These are phyloP conservation scores for Phytophthora sp. DNA, from an alignment of 352 stramenopile species.

Conservation along the genomic window DNA sequence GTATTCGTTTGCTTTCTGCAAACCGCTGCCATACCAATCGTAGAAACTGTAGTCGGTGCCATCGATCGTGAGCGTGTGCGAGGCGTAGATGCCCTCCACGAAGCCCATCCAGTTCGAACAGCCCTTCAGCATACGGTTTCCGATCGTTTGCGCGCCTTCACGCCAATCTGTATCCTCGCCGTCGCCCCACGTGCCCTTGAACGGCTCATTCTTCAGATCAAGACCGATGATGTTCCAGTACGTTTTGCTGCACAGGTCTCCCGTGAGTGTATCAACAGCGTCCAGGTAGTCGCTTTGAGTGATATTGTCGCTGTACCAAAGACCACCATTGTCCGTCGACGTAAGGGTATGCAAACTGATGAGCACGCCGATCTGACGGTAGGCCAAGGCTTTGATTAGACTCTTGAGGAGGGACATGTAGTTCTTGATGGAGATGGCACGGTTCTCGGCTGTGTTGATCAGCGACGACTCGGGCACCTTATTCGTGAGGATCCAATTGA, in stretches of 20 bases:
- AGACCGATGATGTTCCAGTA: constrained; percentile 85
- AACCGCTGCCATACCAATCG: constrained; percentile 64
- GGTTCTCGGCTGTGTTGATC: constrained; percentile 61
- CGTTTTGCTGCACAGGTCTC: constrained; percentile 49
- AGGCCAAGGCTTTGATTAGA: constrained; percentile 41
- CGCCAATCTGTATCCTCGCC: constrained; percentile 45
- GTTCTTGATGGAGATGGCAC: constrained; percentile 53
- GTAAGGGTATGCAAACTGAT: constrained; percentile 55
- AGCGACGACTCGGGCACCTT: constrained; percentile 43
- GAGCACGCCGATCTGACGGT: constrained; percentile 41
- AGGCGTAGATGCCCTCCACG: constrained; percentile 59
- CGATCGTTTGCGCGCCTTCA: constrained; percentile 47
- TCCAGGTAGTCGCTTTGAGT: constrained; percentile 45
- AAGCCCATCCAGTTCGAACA: constrained; percentile 70
- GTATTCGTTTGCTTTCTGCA: constrained; percentile 40
- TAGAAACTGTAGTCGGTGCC: constrained; percentile 48
- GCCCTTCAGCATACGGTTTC: constrained; percentile 59
- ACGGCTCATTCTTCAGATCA: constrained; percentile 72
- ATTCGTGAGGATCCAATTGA: constrained; percentile 59
- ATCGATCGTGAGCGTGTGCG: constrained; percentile 43
- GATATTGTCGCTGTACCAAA: constrained; percentile 50
- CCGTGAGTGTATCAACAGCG: constrained; percentile 52
- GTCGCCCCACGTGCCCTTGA: constrained; percentile 57
- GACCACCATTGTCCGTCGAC: constrained; percentile 28
- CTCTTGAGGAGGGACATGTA: constrained; percentile 56